Evolutionary conservation across 129 eudicot species (phyloP).

Genomic region (Lonicera japonica): DNA sequence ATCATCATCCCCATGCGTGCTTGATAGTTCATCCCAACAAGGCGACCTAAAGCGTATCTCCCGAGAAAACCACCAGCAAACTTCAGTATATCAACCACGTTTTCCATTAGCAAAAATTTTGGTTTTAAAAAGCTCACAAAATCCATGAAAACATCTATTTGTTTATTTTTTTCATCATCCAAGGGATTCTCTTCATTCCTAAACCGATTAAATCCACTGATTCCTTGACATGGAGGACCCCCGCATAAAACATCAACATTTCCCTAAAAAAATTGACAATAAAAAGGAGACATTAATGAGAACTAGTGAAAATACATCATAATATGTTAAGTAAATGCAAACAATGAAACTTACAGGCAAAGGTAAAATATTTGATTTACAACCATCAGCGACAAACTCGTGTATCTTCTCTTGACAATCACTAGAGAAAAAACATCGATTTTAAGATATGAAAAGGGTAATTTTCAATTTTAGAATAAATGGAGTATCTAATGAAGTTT

Average conservation of each 20-base stretch:
- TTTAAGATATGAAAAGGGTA: background rate
- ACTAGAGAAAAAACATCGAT: constrained; percentile 20
- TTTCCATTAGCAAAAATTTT: constrained; percentile 69
- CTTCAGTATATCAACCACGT: constrained; percentile 69
- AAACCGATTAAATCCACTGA: constrained; percentile 85
- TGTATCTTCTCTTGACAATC: constrained; percentile 46
- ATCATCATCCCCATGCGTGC: constrained; percentile 78
- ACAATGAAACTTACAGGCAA: constrained; percentile 56
- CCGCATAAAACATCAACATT: constrained; percentile 78
- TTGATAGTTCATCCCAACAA: constrained; percentile 72
- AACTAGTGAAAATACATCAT: background rate
- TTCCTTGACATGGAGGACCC: constrained; percentile 97
- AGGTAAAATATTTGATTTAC: constrained; percentile 56
- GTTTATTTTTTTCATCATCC: constrained; percentile 64
- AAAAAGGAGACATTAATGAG: background rate
- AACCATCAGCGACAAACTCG: constrained; percentile 55
- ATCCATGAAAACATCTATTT: constrained; percentile 66
- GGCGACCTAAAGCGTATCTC: constrained; percentile 67
- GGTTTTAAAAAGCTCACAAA: constrained; percentile 61
- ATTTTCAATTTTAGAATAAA: background rate
- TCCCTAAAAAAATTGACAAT: constrained; percentile 35
- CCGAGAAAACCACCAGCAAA: constrained; percentile 67
- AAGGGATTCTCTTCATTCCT: constrained; percentile 51
- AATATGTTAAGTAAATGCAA: background rate
- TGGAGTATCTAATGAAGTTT: background rate